Conservation (phyloP, 129 eudicot species). For the Gnaphalium uliginosum region DNA sequence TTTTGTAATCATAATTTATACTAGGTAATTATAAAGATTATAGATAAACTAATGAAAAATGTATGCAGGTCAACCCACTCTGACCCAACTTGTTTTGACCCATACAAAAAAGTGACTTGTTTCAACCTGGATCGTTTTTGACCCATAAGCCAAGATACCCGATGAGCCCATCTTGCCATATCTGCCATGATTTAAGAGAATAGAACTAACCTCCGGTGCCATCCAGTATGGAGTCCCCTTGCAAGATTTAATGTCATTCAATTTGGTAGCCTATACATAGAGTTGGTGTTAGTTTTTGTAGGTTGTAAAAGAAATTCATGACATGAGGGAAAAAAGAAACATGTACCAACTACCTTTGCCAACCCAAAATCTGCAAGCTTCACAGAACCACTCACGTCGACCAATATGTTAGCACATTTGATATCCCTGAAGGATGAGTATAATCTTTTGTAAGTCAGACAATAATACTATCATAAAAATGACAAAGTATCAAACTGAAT, state of each 20-base stretch:
- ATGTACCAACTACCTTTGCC: slow-evolving; percentile 68
- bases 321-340: background rate
- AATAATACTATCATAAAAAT: background rate
- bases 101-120: background rate
- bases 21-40: background rate
- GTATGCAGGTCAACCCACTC: background rate
- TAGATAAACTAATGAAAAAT: background rate
- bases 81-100: background rate
- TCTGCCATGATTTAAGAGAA: slow-evolving; percentile 15
- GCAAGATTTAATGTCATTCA: slow-evolving; percentile 87
- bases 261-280: slow-evolving; percentile 52
- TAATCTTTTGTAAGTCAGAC: background rate
- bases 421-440: slow-evolving; percentile 70
- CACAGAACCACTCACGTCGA: slow-evolving; percentile 69
- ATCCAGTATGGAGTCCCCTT: slow-evolving; percentile 95
- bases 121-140: background rate
- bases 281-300: slow-evolving; percentile 17
- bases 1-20: background rate
- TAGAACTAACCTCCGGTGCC: slow-evolving; percentile 85
- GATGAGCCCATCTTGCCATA: background rate
- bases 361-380: slow-evolving; percentile 98
- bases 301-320: slow-evolving; percentile 4
- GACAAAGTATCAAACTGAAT: slow-evolving; percentile 7
- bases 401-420: slow-evolving; percentile 95
- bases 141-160: background rate